phyloP scores from a whole-genome alignment of 2,329 filamentous ascomycete species.

The Pestalotiopsis sp. region DNA sequence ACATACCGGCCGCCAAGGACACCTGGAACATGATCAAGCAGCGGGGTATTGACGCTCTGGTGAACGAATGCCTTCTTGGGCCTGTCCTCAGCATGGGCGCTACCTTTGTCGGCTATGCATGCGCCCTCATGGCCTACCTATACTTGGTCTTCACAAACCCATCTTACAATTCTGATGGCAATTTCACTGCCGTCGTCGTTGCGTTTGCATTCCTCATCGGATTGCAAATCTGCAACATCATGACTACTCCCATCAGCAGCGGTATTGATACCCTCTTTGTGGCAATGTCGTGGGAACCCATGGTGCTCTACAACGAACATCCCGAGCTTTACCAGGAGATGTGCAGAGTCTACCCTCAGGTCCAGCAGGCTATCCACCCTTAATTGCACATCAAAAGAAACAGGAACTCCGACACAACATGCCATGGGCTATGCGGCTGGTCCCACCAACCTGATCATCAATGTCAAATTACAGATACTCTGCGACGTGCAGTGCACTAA shows the following conservation, averaged over 20 bases:
- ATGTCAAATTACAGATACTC: not conserved
- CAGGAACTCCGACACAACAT: not conserved
- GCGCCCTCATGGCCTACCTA: slow-evolving; percentile 81
- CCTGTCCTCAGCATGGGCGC: slow-evolving; percentile 60
- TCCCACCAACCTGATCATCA: not conserved
- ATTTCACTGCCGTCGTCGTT: slow-evolving; percentile 67
- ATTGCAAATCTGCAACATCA: slow-evolving; percentile 85
- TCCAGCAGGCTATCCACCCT: slow-evolving; percentile 78
- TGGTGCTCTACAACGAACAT: slow-evolving; percentile 79
- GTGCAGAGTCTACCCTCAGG: slow-evolving; percentile 80
- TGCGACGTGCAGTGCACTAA: not conserved
- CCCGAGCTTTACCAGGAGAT: slow-evolving; percentile 80
- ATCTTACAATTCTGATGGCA: slow-evolving; percentile 69
- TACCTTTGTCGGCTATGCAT: slow-evolving; percentile 82
- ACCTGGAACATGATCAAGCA: slow-evolving; percentile 77
- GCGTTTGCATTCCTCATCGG: slow-evolving; percentile 77
- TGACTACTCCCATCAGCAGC: slow-evolving; percentile 83
- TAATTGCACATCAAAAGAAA: slow-evolving; percentile 26
- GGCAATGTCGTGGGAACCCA: slow-evolving; percentile 69
- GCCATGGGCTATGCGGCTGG: not conserved
- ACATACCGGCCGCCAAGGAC: slow-evolving; percentile 83
- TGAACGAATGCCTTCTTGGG: slow-evolving; percentile 85
- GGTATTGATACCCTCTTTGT: slow-evolving; percentile 95
- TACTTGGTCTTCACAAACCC: slow-evolving; percentile 84
- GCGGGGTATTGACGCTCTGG: slow-evolving; percentile 85